These are phyloP conservation scores for Aspergillus oerlinghausenensis DNA, from an alignment of 2,329 filamentous ascomycete species.

Conservation along the genomic window DNA sequence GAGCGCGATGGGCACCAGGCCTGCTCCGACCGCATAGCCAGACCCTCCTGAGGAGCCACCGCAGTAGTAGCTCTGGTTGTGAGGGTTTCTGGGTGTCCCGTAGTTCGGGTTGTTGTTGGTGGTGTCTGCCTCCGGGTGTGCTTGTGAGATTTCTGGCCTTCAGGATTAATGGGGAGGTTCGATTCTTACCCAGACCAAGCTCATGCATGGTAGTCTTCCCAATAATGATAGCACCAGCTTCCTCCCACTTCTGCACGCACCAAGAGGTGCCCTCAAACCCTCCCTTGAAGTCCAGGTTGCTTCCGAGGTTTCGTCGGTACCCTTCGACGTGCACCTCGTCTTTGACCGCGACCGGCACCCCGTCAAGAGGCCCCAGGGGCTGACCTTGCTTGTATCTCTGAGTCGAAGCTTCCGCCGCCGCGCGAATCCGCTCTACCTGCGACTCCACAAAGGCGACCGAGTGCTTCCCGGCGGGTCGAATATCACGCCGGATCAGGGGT, in stretches of 20 bases:
- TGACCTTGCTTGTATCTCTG: conserved; percentile 64
- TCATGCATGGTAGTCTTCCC: conserved; percentile 80
- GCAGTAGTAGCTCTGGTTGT: conserved; percentile 71
- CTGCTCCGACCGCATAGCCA: conserved; percentile 64
- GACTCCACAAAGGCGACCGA: conserved; percentile 69
- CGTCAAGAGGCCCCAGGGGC: conserved; percentile 67
- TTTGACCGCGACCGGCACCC: conserved; percentile 78
- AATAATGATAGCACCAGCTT: conserved; percentile 69
- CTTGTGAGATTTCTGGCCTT: conserved; percentile 1
- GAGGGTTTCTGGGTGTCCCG: conserved; percentile 73
- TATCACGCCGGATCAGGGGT: conserved; percentile 62
- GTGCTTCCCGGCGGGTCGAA: conserved; percentile 54
- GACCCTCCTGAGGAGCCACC: conserved; percentile 77
- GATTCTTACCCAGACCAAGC: conserved; percentile 58
- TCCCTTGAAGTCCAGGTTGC: conserved; percentile 54
- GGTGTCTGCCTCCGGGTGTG: conserved; percentile 50
- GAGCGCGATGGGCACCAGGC: conserved; percentile 66
- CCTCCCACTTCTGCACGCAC: conserved; percentile 67
- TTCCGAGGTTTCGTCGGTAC: conserved; percentile 64
- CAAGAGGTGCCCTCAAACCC: conserved; percentile 56
- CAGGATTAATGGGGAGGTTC: neutral
- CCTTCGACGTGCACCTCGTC: conserved; percentile 71
- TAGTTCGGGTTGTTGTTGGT: conserved; percentile 75
- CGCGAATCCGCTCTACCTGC: conserved; percentile 58
- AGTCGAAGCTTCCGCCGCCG: conserved; percentile 69